These are phyloP conservation scores for Nothophaeocryptopus gaeumannii DNA, from an alignment of 2,329 filamentous ascomycete species.

Conservation along the genomic window DNA sequence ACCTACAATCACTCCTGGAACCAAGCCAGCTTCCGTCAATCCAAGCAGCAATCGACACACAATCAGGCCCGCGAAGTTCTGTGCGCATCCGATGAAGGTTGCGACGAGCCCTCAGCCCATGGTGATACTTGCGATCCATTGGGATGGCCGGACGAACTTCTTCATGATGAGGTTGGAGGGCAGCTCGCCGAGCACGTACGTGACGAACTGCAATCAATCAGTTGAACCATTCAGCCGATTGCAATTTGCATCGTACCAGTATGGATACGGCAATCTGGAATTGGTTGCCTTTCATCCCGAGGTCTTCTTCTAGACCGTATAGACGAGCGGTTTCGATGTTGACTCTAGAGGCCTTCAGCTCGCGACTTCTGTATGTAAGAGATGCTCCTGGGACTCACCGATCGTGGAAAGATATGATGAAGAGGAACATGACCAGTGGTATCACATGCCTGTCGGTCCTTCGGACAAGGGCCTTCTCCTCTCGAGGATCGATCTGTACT, in stretches of 20 bases:
- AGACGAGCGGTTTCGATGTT: constrained; percentile 16
- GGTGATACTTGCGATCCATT: constrained; percentile 54
- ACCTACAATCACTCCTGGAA: background rate
- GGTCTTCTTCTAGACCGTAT: constrained; percentile 12
- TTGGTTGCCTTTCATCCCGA: constrained; percentile 14
- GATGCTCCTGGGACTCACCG: constrained; percentile 34
- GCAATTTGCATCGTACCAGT: no score
- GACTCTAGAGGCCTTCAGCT: constrained; percentile 4
- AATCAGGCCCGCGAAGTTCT: constrained; percentile 12
- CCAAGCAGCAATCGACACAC: constrained; percentile 17
- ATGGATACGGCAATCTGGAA: constrained; percentile 20
- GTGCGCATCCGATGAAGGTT: constrained; percentile 11
- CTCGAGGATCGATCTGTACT: constrained; percentile 35
- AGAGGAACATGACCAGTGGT: constrained; percentile 69
- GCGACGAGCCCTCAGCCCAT: constrained; percentile 27
- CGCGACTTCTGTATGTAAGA: background rate
- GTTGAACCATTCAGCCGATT: no score
- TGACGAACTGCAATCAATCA: constrained; percentile 2
- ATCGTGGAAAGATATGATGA: constrained; percentile 71
- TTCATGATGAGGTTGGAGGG: constrained; percentile 20
- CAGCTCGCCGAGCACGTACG: constrained; percentile 15
- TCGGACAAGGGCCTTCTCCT: constrained; percentile 58
- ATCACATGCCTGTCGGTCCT: constrained; percentile 69
- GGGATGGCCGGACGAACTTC: constrained; percentile 9
- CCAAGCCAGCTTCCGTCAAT: constrained; percentile 10